Percentiles rank a stretch among this genome's conserved stretches.
These are phyloP conservation scores for Citrus australasica DNA, from an alignment of 345 rosid genomes.

Conservation along the genomic window DNA sequence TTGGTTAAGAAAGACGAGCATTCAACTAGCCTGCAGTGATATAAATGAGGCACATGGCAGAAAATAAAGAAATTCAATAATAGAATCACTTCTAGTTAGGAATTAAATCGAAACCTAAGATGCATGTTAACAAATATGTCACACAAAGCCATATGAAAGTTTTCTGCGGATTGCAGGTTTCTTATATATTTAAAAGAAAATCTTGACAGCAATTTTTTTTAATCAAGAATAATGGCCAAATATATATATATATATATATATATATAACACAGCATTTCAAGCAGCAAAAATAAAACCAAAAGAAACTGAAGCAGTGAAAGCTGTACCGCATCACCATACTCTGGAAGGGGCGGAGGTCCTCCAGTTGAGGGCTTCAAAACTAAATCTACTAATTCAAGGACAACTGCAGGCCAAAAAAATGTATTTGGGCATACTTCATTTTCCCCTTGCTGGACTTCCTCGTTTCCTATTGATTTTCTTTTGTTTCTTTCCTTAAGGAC, in stretches of 20 bases:
- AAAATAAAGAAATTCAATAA: background rate
- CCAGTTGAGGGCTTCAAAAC: conserved; percentile 76
- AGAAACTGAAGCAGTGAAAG: background rate
- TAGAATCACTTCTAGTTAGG: background rate
- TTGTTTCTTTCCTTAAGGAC: conserved; percentile 36
- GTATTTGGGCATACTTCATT: conserved; percentile 20
- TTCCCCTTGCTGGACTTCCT: conserved; percentile 19
- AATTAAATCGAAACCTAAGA: background rate
- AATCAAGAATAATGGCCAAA: too few relatives aligned
- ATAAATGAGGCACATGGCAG: background rate
- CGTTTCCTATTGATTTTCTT: conserved; percentile 12
- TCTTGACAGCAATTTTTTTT: too few relatives aligned
- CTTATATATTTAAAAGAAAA: too few relatives aligned
- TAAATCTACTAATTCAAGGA: conserved; percentile 65
- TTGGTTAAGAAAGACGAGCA: background rate
- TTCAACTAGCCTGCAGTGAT: background rate
- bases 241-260: background rate
- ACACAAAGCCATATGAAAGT: background rate
- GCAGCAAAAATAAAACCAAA: background rate
- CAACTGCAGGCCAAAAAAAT: conserved; percentile 39
- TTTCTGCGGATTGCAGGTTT: background rate
- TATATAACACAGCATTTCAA: background rate
- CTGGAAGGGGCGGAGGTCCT: conserved; percentile 84
- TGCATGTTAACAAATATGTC: too few relatives aligned
- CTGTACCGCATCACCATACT: conserved; percentile 67